These are phyloP conservation scores for Fusarium sp. DNA, from an alignment of 2,329 filamentous ascomycete genomes.

Conservation along the genomic window DNA sequence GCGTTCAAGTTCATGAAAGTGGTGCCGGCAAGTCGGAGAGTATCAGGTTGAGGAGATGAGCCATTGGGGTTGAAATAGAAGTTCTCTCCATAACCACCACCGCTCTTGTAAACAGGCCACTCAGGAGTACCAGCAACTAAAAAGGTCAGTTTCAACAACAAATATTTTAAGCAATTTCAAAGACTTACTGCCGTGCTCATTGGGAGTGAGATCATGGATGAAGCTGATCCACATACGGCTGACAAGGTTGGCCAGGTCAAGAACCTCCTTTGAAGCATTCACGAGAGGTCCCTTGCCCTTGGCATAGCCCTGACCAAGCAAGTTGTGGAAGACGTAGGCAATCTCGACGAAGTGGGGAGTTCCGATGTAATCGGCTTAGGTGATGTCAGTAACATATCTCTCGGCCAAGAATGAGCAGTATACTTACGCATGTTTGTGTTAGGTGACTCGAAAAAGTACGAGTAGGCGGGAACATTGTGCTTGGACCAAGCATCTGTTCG, in stretches of 20 bases:
- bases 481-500: slow-evolving; percentile 66
- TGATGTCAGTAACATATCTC: background rate
- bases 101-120: slow-evolving; percentile 37
- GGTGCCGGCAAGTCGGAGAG: slow-evolving; percentile 38
- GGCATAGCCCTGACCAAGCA: slow-evolving; percentile 55
- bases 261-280: slow-evolving; percentile 55
- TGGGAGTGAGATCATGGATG: slow-evolving; percentile 54
- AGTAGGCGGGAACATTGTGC: slow-evolving; percentile 65
- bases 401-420: rapidly evolving
- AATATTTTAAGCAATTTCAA: rapidly evolving
- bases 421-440: slow-evolving; percentile 28
- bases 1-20: slow-evolving; percentile 41
- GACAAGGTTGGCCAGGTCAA: slow-evolving; percentile 58
- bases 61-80: slow-evolving; percentile 44
- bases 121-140: slow-evolving; percentile 28
- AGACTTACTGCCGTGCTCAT: slow-evolving; percentile 46
- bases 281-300: slow-evolving; percentile 53
- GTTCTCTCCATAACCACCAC: slow-evolving; percentile 41
- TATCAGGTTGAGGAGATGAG: slow-evolving; percentile 34
- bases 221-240: slow-evolving; percentile 58
- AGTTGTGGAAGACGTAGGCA: slow-evolving; percentile 65
- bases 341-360: slow-evolving; percentile 50
- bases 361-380: slow-evolving; percentile 37
- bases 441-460: slow-evolving; percentile 62
- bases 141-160: background rate